Evolutionary conservation across 164 flowering plant species (phyloP), one percentile per base, ranked within the genome.

Genomic region (Vitis amurensis): DNA sequence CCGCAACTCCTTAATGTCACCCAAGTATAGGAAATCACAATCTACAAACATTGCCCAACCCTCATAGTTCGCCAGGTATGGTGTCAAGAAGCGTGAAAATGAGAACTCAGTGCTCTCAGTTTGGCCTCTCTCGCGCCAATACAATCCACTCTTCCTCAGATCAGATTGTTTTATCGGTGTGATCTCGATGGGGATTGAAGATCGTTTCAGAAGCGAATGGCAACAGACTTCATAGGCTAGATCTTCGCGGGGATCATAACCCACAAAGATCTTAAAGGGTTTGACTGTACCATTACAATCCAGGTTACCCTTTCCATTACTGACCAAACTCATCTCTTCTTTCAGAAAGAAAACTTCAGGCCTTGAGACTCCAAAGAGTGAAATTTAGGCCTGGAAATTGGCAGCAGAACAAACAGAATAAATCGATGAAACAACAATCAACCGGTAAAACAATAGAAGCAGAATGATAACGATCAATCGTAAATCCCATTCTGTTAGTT

Each of bases 21-120:
- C 81, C 13, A 89, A 78, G 73, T 92, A 94, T 14, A 94, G 87
- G 70, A 94, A 91, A 73, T 94, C 99, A 66, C 99, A 94, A 56
- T 94, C 99, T 11, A 94, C 93, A 73, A 94, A 94, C 97, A 94
- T 81, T 0, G 97, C 97, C 98, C 97, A 94, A 2, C 98, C 97
- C 4, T 90, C 83, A 55, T 68, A 92, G 61, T 80, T 70, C 0
- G 99, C 98, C 55, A 94, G 78, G 68, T 79, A 64, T 0, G 98
- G 99, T 10, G 98, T 92, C 73, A 92, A 74, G 80, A 94, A 92
- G 17, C 98, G 84, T 3, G 80, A 71, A 50, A 92, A 94, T 0
- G 98, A 94, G 82, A 94, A 94, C 74, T 94, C 98, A 0, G 99
- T 94, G 84, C 97, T 92, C 87, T 94, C 99, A 4, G 87, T 50